Base-by-base conservation (phyloP, 495 filamentous ascomycete genomes). In the Hypoxylon intermedium region DNA sequence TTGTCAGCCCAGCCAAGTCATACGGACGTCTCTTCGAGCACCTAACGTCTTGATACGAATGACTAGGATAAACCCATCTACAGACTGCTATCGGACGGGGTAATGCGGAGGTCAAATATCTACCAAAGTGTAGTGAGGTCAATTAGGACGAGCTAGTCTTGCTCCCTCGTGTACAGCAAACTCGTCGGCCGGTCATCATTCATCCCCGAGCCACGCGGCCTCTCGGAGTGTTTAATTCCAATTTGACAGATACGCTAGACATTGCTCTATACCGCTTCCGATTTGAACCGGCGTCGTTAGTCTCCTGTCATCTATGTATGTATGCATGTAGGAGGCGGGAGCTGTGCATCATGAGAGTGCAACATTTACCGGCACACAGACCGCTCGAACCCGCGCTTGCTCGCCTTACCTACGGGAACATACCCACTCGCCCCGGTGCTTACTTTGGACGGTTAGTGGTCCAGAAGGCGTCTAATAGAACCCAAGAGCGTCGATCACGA, bases 341-440 rank as follows among this genome's bases (percentile, higher is more conserved):
- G 23, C 48, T 64, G 55, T 65, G 26, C 50, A 65, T 56, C 51
- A 65, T 52, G 38, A 52, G 15, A 43, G 13, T 52, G 48, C 20
- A 56, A 38, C 15, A 51, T 53, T 56, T 40, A 43, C 45, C 38
- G 49, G 38, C 31, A 51, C 50, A 55, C 50, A 58, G 49, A 47
- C 45, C 55, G 26, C 45, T 50, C 38, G 38, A 48, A 59, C 30
- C 28, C 41, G 19, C 37, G 43, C 30, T 53, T 16, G 24, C 24
- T 26, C 36, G 48, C 43, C 48, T 41, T 33, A 20, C 23, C 37
- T 26, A 44, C 9, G 23, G 11, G 26, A 28, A 23, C 41, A 9
- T 54, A 53, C 28, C 50, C 43, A 64, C 54, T 49, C 28, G 43
- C 26, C 49, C 48, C 3, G 30, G n/a, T 19, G 31, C 26, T 49